These are phyloP conservation scores for Mucor mucedo DNA, from an alignment of 371 early-diverging fungal species.

Conservation along the genomic window DNA sequence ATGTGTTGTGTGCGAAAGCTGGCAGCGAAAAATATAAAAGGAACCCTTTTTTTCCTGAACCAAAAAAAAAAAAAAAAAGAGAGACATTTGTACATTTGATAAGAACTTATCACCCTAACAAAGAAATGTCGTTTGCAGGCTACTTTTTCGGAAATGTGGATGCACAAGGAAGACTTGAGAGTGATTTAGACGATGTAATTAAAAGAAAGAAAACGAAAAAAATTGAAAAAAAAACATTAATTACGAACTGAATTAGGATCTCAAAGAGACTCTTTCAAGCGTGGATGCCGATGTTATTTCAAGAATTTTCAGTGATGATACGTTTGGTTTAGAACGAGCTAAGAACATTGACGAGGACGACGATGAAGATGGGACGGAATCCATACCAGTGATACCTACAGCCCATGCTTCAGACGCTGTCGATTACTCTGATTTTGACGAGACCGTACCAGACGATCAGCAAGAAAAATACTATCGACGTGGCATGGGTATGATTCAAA, in stretches of 20 bases:
- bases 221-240: neutral
- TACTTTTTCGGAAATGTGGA: slow-evolving; percentile 92
- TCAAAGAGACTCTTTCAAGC: slow-evolving; percentile 67
- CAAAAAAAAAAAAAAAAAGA: neutral
- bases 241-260: slow-evolving; percentile 53
- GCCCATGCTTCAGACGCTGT: slow-evolving; percentile 72
- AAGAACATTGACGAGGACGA: slow-evolving; percentile 45
- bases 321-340: slow-evolving; percentile 57
- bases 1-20: too few species aligned
- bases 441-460: slow-evolving; percentile 74
- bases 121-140: slow-evolving; percentile 67
- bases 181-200: slow-evolving; percentile 66
- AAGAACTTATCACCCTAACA: neutral
- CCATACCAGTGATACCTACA: slow-evolving; percentile 29
- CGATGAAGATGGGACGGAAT: slow-evolving; percentile 20
- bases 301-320: slow-evolving; percentile 59
- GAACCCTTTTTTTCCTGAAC: slow-evolving; percentile 2
- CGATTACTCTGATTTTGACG: slow-evolving; percentile 84
- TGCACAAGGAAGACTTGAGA: slow-evolving; percentile 80
- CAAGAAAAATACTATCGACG: slow-evolving; percentile 48
- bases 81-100: too few species aligned
- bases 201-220: neutral
- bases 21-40: neutral
- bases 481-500: slow-evolving; percentile 44
- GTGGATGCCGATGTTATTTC: slow-evolving; percentile 59